Evolutionary conservation across 495 filamentous ascomycete species (phyloP).

Genomic region (Aspergillus funiculosus): DNA sequence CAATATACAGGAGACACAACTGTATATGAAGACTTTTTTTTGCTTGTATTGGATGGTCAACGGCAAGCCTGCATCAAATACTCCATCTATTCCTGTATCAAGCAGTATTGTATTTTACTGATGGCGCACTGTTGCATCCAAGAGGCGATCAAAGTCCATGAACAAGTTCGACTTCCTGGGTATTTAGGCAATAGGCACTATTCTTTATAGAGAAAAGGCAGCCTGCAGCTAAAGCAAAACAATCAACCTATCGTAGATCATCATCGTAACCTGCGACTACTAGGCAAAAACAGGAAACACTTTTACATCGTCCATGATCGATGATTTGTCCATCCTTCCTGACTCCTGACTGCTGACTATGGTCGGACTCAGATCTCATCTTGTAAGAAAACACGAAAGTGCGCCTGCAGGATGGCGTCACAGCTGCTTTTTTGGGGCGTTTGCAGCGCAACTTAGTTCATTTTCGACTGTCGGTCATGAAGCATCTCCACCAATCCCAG

Average conservation of each 20-base stretch:
- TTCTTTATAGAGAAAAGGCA: background rate
- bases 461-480: conserved; percentile 19
- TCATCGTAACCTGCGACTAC: background rate
- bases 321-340: conserved; percentile 7
- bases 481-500: conserved; percentile 20
- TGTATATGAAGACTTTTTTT: background rate
- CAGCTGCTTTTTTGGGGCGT: conserved; percentile 19
- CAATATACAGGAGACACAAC: conserved; percentile 1
- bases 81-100: background rate
- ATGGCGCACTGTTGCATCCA: background rate
- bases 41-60: background rate
- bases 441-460: conserved; percentile 20
- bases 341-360: background rate
- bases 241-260: conserved; percentile 5
- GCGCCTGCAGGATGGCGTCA: conserved; percentile 24
- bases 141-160: background rate
- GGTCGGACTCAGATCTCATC: conserved; percentile 7
- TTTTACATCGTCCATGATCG: conserved; percentile 15
- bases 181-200: too few species aligned
- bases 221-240: too few species aligned
- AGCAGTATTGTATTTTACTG: too few species aligned
- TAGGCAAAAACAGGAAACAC: too few species aligned
- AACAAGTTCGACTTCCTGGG: too few species aligned
- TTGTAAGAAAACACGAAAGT: conserved; percentile 14
- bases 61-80: conserved; percentile 1